Evolutionary conservation across 2,329 filamentous ascomycete genomes (phyloP), one percentile per base, ranked within the genome.

Genomic region (Cyclaneusma minus): DNA sequence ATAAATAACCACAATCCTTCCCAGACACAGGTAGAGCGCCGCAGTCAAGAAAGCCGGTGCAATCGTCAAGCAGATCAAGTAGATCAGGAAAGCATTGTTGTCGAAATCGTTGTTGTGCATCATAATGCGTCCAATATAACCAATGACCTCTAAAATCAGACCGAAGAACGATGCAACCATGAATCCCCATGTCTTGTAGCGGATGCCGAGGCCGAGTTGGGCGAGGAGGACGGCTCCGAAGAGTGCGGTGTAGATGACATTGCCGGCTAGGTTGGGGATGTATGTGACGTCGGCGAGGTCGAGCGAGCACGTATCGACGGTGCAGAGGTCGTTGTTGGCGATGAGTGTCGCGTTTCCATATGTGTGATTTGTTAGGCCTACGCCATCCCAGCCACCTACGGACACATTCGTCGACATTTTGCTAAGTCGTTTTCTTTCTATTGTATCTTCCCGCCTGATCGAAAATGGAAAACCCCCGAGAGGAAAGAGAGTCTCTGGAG

Each of bases 121-220:
- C 35, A 64, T 44, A 16, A 72, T 41, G 13, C 67, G 55, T 3
- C 62, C 66, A 8, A 55, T 49, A 38, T 74, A 74, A 6, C 69
- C 69, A 2, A 67, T 43, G 9, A 71, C 47, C 44, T 77, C 71
- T 16, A 57, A 53, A 21, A 60, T 25, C 11, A 65, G 52, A 5
- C 72, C 72, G 1, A 61, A 46, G 2, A 53, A 29, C 50, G 77
- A 61, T 22, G 61, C 58, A n/a, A 62, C 35, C 28, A 54, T 52
- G 47, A 69, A 73, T 4, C 62, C 64, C 59, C 62, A 71, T 35
- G 66, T 65, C 29, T 54, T 56, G 40, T 58, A 63, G 27, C 48
- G 52, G 27, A 63, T 44, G 5, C 64, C 63, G 5, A 66, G 45
- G 2, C 45, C 47, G 13, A 65, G 25, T 25, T 71, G 64, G 12